Evolutionary conservation across 176 grass and related monocot species (phyloP).

Genomic region (Carex scoparia): DNA sequence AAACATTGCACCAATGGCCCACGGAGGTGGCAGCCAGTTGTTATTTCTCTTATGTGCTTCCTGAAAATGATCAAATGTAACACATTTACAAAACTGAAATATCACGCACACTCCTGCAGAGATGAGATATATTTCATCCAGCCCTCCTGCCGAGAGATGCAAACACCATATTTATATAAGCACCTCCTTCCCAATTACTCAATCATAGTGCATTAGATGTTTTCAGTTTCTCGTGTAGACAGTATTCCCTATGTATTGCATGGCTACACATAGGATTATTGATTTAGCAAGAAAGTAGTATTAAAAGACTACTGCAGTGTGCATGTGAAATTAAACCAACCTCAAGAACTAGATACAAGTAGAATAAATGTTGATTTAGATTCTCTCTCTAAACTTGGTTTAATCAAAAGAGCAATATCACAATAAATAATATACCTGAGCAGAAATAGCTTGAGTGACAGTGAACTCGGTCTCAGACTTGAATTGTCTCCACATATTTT

Average conservation of each 20-base stretch:
- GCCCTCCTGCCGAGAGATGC: not conserved
- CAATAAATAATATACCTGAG: conserved; percentile 48
- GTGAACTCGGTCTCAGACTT: conserved; percentile 92
- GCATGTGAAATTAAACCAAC: not conserved
- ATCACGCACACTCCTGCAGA: not conserved
- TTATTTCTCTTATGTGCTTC: conserved; percentile 98
- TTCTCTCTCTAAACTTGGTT: not conserved
- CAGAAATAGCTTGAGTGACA: conserved; percentile 83
- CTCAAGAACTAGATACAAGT: not conserved
- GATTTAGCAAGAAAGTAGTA: not conserved
- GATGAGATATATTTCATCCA: not conserved
- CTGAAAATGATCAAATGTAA: conserved; percentile 24
- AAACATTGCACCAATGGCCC: conserved; percentile 86
- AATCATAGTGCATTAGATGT: not conserved
- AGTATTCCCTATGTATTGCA: not conserved
- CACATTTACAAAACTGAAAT: not conserved
- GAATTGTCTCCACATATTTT: conserved; percentile 91
- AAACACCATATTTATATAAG: not conserved
- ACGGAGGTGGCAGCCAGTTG: conserved; percentile 93
- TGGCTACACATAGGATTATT: not conserved
- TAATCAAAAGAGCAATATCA: not conserved
- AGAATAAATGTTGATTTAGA: not conserved
- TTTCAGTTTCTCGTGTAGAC: not conserved
- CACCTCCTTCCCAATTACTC: not conserved
- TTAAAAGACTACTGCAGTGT: not conserved